phyloP scores from a whole-genome alignment of 305 asterid species.

The Solanum hybrid region DNA sequence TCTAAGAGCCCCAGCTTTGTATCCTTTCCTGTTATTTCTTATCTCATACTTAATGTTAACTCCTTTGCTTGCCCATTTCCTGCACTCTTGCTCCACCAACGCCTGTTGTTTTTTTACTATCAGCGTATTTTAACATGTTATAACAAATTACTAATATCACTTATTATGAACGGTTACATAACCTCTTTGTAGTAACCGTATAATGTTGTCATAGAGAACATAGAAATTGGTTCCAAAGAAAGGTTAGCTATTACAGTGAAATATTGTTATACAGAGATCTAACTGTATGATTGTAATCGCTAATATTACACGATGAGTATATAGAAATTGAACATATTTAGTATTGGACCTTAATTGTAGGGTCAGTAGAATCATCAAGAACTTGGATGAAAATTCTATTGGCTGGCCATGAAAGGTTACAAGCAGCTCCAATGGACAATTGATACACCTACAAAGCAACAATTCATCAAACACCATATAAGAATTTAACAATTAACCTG shows the following conservation, averaged over 20 bases:
- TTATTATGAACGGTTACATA: not conserved
- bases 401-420: constrained; percentile 34
- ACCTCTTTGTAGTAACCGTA: not conserved
- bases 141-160: not conserved
- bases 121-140: not conserved
- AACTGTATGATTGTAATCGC: not conserved
- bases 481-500: not conserved
- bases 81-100: constrained; percentile 25
- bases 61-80: constrained; percentile 28
- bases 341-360: constrained; percentile 19
- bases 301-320: not conserved
- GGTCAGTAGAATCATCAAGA: constrained; percentile 36
- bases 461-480: not conserved
- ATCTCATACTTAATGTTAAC: constrained; percentile 29
- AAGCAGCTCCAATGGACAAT: constrained; percentile 34
- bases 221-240: not conserved
- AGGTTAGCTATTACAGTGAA: not conserved
- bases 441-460: constrained; percentile 23
- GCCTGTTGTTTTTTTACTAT: not conserved
- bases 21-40: constrained; percentile 23
- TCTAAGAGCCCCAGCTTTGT: constrained; percentile 28
- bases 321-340: not conserved
- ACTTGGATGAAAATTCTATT: constrained; percentile 31
- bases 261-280: not conserved
- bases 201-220: not conserved